phyloP scores from a whole-genome alignment of 2,329 filamentous ascomycete species.

The Emydomyces testavorans region DNA sequence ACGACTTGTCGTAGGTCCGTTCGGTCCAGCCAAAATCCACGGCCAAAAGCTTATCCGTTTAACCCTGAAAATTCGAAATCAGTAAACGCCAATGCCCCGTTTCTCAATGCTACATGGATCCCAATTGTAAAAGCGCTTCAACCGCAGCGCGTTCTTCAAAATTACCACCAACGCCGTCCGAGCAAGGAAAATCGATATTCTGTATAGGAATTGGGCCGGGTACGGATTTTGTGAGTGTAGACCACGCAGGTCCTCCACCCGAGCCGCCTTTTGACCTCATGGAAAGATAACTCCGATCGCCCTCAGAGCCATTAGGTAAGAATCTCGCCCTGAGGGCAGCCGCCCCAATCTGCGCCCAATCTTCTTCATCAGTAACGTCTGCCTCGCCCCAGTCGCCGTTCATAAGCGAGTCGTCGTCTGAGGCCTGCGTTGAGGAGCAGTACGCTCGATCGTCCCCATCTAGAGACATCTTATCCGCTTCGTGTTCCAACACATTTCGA shows the following conservation, averaged over 20 bases:
- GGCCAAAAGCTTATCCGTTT: constrained; percentile 4
- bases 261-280: constrained; percentile 21
- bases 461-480: constrained; percentile 91
- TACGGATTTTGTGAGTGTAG: constrained; percentile 32
- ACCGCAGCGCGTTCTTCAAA: constrained; percentile 39
- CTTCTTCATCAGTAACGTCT: constrained; percentile 87
- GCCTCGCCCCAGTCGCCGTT: constrained; percentile 72
- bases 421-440: constrained; percentile 63
- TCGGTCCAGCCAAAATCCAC: constrained; percentile 11
- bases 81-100: constrained; percentile 7
- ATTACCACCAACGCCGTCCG: constrained; percentile 24
- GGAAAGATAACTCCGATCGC: constrained; percentile 20
- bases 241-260: constrained; percentile 29
- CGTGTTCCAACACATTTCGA: constrained; percentile 61
- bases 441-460: constrained; percentile 53
- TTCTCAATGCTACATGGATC: constrained; percentile 32
- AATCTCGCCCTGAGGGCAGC: constrained; percentile 63
- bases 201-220: constrained; percentile 29
- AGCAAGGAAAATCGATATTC: constrained; percentile 24
- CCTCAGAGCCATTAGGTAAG: constrained; percentile 34
- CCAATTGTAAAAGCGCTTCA: constrained; percentile 39
- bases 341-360: constrained; percentile 84
- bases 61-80: background rate
- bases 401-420: constrained; percentile 49
- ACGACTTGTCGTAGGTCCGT: background rate